Percentiles rank a stretch among this genome's conserved stretches.
These are phyloP conservation scores for Pseudoneurospora amorphoporcata DNA, from an alignment of 495 filamentous ascomycete genomes.

Conservation along the genomic window DNA sequence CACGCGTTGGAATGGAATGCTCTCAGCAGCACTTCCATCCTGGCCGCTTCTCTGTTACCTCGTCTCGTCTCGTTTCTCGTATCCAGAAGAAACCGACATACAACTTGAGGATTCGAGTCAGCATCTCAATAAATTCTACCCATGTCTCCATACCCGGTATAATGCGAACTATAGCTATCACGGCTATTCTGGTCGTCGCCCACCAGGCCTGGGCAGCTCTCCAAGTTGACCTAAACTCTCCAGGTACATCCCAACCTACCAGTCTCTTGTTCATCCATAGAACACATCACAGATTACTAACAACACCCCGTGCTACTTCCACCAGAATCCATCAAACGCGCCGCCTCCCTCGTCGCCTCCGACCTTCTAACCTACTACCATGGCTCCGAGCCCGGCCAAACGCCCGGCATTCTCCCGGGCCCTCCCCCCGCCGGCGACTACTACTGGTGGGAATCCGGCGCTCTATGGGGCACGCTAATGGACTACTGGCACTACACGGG, in stretches of 20 bases:
- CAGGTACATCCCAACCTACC: conserved; percentile 1
- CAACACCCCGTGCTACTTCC: neutral
- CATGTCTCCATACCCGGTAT: neutral
- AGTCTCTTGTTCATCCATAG: neutral
- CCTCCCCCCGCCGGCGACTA: conserved; percentile 35
- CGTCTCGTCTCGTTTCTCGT: neutral
- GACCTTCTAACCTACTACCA: conserved; percentile 57
- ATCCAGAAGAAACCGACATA: neutral
- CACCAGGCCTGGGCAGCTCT: conserved; percentile 5
- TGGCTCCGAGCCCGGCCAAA: conserved; percentile 46
- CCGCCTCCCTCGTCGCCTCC: conserved; percentile 48
- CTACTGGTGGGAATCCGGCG: conserved; percentile 45
- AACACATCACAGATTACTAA: neutral
- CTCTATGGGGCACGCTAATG: conserved; percentile 41
- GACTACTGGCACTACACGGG: conserved; percentile 62
- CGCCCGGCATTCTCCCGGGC: conserved; percentile 51
- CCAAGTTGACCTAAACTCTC: conserved; percentile 11
- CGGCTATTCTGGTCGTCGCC: neutral
- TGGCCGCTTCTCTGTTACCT: neutral
- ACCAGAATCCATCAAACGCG: conserved; percentile 48
- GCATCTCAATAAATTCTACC: neutral
- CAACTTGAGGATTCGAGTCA: neutral
- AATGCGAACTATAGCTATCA: neutral
- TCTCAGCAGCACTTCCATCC: neutral
- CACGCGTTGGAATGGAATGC: neutral